Conservation (phyloP, 2,329 filamentous ascomycete genomes). For the Ceratocystis albifundus region DNA sequence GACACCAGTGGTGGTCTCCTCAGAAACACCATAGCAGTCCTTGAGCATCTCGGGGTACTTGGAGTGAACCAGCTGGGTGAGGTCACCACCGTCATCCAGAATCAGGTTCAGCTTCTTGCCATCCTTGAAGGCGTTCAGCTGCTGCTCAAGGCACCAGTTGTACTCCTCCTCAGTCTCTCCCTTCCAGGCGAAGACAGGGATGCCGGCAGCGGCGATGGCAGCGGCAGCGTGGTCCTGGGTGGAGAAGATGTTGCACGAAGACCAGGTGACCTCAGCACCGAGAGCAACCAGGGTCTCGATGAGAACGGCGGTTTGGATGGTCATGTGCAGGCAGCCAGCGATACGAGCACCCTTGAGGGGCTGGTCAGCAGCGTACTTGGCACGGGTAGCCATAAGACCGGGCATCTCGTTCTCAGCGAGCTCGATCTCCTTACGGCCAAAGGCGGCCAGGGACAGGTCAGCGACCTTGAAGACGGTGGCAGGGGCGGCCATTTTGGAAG, state of each 20-base stretch:
- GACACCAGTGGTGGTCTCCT: constrained; percentile 99
- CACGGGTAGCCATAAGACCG: constrained; percentile 88
- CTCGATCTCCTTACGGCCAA: constrained; percentile 98
- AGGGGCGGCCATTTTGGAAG: constrained; percentile 56
- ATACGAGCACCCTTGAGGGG: constrained; percentile 90
- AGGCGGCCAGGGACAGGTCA: constrained; percentile 93
- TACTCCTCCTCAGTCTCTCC: constrained; percentile 99
- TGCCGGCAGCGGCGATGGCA: constrained; percentile 85
- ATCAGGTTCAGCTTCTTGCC: constrained; percentile 96
- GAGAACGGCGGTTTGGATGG: constrained; percentile 97
- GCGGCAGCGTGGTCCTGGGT: constrained; percentile 97
- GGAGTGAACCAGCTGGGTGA: constrained; percentile 89
- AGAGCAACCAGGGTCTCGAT: constrained; percentile 94
- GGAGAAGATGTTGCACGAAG: constrained; percentile 99
- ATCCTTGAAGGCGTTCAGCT: constrained; percentile 92
- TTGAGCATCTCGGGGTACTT: constrained; percentile 99
- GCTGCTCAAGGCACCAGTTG: constrained; percentile 98
- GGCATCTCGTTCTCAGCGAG: constrained; percentile 96
- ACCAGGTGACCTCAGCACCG: constrained; percentile 97
- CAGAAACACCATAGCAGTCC: constrained; percentile 94
- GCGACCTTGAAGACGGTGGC: constrained; percentile 96
- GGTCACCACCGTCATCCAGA: constrained; percentile 95
- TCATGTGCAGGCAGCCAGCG: constrained; percentile 98
- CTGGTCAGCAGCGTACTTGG: constrained; percentile 86
- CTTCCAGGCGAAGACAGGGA: constrained; percentile 71